phyloP scores from a whole-genome alignment of 805 yeast species.

The Torulaspora gathmanii region DNA sequence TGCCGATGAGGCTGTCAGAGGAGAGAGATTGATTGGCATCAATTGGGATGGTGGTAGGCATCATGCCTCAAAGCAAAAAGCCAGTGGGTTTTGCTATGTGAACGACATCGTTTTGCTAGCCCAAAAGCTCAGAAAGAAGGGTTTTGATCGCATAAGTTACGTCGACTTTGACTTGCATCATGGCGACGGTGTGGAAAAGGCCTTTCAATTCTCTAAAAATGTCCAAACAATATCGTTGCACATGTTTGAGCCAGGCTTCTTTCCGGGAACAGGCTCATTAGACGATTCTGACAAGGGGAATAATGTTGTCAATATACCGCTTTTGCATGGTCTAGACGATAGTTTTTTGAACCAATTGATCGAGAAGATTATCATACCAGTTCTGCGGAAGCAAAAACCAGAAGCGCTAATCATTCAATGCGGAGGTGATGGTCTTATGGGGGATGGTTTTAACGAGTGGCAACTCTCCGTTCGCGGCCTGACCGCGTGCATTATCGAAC shows the following conservation, averaged over 20 bases:
- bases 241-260: conserved; percentile 60
- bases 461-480: conserved; percentile 54
- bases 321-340: conserved; percentile 54
- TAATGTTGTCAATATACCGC: conserved; percentile 51
- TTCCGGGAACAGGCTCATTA: conserved; percentile 62
- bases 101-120: conserved; percentile 64
- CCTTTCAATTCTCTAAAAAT: conserved; percentile 51
- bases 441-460: conserved; percentile 65
- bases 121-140: conserved; percentile 42
- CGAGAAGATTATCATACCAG: conserved; percentile 42
- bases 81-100: conserved; percentile 69
- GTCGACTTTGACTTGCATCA: conserved; percentile 74
- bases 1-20: conserved; percentile 36
- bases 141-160: conserved; percentile 48
- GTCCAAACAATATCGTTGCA: conserved; percentile 64
- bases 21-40: conserved; percentile 42
- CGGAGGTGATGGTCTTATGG: conserved; percentile 71
- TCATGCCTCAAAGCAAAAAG: conserved; percentile 51
- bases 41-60: conserved; percentile 83
- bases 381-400: conserved; percentile 40
- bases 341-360: conserved; percentile 37
- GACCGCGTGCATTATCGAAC: conserved; percentile 33
- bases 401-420: conserved; percentile 58
- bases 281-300: conserved; percentile 37
- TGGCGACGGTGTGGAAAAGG: conserved; percentile 74